These are phyloP conservation scores for Sphenostylis stenocarpa DNA, from an alignment of 306 rosid species.

Conservation along the genomic window DNA sequence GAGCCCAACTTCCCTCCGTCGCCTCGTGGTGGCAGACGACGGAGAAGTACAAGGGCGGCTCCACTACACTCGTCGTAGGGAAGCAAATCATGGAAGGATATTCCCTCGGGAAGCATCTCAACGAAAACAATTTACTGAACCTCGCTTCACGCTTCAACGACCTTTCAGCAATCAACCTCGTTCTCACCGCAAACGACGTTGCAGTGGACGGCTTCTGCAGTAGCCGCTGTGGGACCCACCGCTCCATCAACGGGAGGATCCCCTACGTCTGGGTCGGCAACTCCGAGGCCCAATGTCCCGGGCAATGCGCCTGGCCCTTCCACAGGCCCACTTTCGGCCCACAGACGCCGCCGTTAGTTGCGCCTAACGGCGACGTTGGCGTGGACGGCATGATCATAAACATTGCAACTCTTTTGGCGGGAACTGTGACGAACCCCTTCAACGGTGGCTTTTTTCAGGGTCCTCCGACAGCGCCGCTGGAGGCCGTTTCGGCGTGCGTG, in stretches of 20 bases:
- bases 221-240: conserved; percentile 71
- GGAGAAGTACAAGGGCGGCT: conserved; percentile 59
- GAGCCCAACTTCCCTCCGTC: conserved; percentile 42
- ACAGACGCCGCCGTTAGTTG: conserved; percentile 64
- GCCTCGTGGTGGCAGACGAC: conserved; percentile 83
- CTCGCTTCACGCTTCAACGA: conserved; percentile 45
- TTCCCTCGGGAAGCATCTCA: conserved; percentile 62
- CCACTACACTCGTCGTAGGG: conserved; percentile 59
- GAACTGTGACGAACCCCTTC: conserved; percentile 85
- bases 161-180: conserved; percentile 47
- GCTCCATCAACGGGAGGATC: conserved; percentile 35
- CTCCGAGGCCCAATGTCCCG: conserved; percentile 86
- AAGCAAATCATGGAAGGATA: conserved; percentile 60
- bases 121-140: conserved; percentile 36
- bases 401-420: conserved; percentile 73
- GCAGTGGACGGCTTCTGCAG: conserved; percentile 67
- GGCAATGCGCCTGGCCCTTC: conserved; percentile 88
- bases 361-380: conserved; percentile 87
- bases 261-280: conserved; percentile 84
- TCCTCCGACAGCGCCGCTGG: conserved; percentile 69
- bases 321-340: conserved; percentile 89
- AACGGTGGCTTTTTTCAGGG: conserved; percentile 80
- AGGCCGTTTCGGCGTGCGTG: conserved; percentile 78
- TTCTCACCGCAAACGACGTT: conserved; percentile 69
- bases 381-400: conserved; percentile 80